Evolutionary conservation across 2,329 filamentous ascomycete genomes (phyloP), one percentile per base, ranked within the genome.

Genomic region (Ascochyta viciae-villosae): DNA sequence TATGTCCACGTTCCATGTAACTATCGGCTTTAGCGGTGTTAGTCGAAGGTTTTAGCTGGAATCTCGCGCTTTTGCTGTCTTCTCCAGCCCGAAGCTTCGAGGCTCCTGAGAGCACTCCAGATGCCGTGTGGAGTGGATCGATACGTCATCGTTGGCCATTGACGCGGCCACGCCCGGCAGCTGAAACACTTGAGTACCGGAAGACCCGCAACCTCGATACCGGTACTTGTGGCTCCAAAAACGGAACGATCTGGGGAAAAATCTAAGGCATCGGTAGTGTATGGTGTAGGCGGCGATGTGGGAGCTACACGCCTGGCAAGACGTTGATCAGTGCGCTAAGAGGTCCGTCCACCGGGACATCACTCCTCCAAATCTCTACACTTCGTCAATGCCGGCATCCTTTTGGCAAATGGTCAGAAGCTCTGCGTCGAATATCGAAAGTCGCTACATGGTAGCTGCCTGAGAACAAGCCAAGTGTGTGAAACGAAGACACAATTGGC

Each of bases 131-230:
- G 8, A 37, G 43, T 54, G 39, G 51, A 49, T 54, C 44, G 22
- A 48, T 44, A 54, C 51, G 51, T 54, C 51, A 54, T 54, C 23
- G 15, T 43, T 27, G n/a, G n/a, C 19, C 22, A 29, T 31, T n/a
- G 16, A 31, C 23, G 12, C 39, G 39, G 44, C 39, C 13, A 16
- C 8, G 33, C n/a, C 35, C 44, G 51, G 44, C 51, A 54, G 51
- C 49, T 54, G 39, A 13, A n/a, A 16, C 38, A 7, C 23, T 35
- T 19, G 19, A 13, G 16, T 23, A 22, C n/a, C 12, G 15, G 13
- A 39, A 16, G 10, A 24, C 15, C 4, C 16, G n/a, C 22, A 27
- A 23, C 16, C n/a, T 15, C 4, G 15, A 23, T 48, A 3, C 24
- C 4, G 15, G n/a, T 48, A 3, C 24, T 8, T 39, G 35, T 31